phyloP scores from a whole-genome alignment of 1,284 basidiomycete genomes.

The Cutaneotrichosporon sp. region DNA sequence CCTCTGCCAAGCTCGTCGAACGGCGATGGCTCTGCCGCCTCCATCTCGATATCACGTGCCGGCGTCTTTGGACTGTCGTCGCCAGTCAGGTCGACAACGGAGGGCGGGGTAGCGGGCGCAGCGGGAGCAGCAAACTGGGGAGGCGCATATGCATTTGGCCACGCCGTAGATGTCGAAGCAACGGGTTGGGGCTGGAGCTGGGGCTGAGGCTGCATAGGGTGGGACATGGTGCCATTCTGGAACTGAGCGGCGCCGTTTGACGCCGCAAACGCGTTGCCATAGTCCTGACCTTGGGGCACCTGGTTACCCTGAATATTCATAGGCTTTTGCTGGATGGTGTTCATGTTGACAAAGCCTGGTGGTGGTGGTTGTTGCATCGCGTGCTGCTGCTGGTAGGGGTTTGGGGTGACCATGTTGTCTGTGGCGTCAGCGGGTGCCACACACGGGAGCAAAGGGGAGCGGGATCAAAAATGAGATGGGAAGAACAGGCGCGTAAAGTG shows the following conservation, averaged over 20 bases:
- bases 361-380: background rate
- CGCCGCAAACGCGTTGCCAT: background rate
- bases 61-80: background rate
- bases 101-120: background rate
- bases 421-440: slow-evolving; percentile 3
- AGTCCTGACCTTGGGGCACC: background rate
- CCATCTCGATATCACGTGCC: background rate
- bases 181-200: background rate
- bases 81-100: background rate
- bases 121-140: background rate
- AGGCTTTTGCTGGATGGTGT: background rate
- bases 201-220: background rate
- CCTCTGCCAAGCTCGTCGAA: background rate
- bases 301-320: background rate
- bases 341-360: slow-evolving; percentile 6
- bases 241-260: background rate
- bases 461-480: background rate
- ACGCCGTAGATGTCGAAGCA: background rate
- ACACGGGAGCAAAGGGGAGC: slow-evolving; percentile 3
- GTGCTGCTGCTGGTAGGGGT: background rate
- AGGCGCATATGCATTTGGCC: background rate
- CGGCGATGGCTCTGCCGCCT: slow-evolving; percentile 3
- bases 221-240: background rate
- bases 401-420: background rate
- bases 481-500: background rate